Percentiles rank a stretch among this genome's conserved stretches.
Conservation (phyloP, 306 rosid species). For the Quercus variabilis region DNA sequence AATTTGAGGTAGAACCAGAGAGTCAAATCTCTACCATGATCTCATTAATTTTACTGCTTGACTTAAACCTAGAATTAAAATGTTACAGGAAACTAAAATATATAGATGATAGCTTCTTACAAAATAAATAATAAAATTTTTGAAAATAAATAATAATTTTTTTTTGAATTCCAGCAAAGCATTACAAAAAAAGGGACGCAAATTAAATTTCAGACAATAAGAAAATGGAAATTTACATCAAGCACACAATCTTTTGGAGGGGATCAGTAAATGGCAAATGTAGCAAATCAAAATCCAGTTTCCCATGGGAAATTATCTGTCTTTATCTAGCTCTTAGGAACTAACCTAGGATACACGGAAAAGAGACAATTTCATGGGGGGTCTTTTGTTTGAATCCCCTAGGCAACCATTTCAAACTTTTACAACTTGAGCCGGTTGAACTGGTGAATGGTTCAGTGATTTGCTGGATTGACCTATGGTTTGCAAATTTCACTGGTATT, state of each 20-base stretch:
- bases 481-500: too few species aligned
- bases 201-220: neutral
- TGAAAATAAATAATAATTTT: neutral
- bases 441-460: too few species aligned
- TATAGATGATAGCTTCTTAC: neutral
- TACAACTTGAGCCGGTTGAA: too few species aligned
- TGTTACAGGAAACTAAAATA: too few species aligned
- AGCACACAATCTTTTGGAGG: neutral
- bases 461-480: too few species aligned
- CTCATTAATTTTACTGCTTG: too few species aligned
- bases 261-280: neutral
- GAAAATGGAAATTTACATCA: neutral
- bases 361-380: neutral
- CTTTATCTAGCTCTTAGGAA: neutral
- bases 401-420: too few species aligned
- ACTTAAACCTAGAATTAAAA: too few species aligned
- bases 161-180: neutral
- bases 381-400: too few species aligned
- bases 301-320: neutral
- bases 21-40: too few species aligned
- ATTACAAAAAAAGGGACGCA: neutral
- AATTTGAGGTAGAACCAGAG: too few species aligned
- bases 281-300: neutral
- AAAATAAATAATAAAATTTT: too few species aligned
- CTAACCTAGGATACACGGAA: neutral